phyloP scores from a whole-genome alignment of 2,329 filamentous ascomycete species.

The Nannizzia gypsea region DNA sequence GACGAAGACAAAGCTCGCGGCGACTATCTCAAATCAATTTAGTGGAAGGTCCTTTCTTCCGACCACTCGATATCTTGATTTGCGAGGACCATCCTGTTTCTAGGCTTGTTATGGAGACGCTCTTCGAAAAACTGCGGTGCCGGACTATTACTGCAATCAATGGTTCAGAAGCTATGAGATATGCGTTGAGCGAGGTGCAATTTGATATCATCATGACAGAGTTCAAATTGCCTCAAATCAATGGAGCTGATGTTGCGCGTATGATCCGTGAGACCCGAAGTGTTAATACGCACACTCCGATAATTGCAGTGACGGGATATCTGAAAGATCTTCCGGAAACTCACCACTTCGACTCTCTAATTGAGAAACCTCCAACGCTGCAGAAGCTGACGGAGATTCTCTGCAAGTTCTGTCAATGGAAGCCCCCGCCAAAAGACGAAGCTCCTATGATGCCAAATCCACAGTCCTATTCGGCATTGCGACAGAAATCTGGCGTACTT shows the following conservation, averaged over 20 bases:
- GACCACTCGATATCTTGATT: constrained; percentile 85
- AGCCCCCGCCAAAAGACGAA: constrained; percentile 55
- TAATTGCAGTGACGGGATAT: constrained; percentile 93
- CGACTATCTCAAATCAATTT: constrained; percentile 84
- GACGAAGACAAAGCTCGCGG: constrained; percentile 88
- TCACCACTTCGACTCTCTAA: constrained; percentile 88
- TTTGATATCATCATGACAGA: constrained; percentile 99
- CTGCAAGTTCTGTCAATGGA: constrained; percentile 85
- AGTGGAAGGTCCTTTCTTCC: constrained; percentile 71
- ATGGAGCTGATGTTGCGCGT: constrained; percentile 84
- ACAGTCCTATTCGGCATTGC: constrained; percentile 44
- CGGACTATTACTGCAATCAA: constrained; percentile 85
- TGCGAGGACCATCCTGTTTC: constrained; percentile 97
- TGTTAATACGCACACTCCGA: constrained; percentile 83
- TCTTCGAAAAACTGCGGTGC: constrained; percentile 88
- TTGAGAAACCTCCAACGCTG: constrained; percentile 92
- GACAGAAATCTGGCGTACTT: constrained; percentile 49
- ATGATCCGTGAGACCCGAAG: constrained; percentile 98
- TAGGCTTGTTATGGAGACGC: constrained; percentile 94
- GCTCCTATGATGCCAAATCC: constrained; percentile 49
- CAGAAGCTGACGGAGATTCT: constrained; percentile 84
- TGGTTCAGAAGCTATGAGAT: constrained; percentile 82
- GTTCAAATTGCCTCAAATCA: constrained; percentile 88
- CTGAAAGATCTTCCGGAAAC: constrained; percentile 92
- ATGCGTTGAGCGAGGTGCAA: constrained; percentile 92